Evolutionary conservation across 164 flowering plant species (phyloP).

Genomic region (Protea cynaroides): DNA sequence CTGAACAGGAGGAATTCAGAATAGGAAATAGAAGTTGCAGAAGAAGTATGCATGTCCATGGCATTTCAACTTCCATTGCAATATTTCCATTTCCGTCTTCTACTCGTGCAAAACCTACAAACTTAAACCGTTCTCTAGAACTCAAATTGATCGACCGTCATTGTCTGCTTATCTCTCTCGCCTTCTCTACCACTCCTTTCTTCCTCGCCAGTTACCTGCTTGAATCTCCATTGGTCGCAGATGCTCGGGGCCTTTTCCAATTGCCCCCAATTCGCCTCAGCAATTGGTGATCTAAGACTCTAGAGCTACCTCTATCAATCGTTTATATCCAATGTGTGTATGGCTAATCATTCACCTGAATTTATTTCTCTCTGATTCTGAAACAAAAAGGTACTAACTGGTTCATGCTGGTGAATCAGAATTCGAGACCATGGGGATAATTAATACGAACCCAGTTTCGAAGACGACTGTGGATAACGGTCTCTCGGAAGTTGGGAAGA

Average conservation of each 20-base stretch:
- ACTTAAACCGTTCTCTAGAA: conserved; percentile 2
- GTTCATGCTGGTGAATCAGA: conserved; percentile 94
- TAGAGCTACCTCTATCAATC: no score
- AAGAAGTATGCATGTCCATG: conserved; percentile 4
- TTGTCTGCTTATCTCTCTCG: conserved; percentile 39
- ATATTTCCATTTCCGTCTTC: conserved; percentile 11
- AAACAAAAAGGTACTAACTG: conserved; percentile 66
- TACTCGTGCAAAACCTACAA: conserved; percentile 11
- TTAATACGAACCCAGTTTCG: conserved; percentile 89
- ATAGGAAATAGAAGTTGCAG: no score
- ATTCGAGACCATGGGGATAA: conserved; percentile 69
- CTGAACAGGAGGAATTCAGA: conserved; percentile 1
- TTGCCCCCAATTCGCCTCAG: conserved; percentile 85
- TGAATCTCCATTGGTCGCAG: conserved; percentile 19
- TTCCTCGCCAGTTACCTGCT: neutral
- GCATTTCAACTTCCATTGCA: neutral
- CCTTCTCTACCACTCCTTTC: conserved; percentile 27
- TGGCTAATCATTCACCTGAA: neutral
- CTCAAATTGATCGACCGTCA: conserved; percentile 39
- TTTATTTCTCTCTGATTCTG: neutral
- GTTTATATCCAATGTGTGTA: no score
- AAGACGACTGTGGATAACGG: conserved; percentile 89
- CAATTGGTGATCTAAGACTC: conserved; percentile 48
- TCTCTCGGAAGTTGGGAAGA: conserved; percentile 71
- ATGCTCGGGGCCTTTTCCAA: conserved; percentile 82